Base-by-base conservation (phyloP, 768 basidiomycete genomes). In the Rhizopogon vulgaris region DNA sequence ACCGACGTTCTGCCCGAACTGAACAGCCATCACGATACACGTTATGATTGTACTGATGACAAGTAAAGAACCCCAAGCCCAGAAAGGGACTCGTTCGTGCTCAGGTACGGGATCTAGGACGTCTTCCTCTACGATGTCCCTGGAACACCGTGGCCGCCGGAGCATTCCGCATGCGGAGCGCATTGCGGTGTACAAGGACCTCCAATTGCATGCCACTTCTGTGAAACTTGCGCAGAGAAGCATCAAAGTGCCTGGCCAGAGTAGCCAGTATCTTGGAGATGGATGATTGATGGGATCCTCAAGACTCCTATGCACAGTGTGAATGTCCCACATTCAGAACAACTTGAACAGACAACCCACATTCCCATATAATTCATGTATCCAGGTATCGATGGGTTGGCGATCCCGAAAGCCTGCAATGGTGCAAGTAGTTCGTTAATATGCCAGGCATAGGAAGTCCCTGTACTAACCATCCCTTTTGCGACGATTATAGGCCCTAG, bases 221-320 rank as follows among this genome's bases (percentile, higher is more conserved):
- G 51, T 6, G 37, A 52, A 52, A 49, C 51, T 52, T 45, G 78
- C 78, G 66, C 78, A 80, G 53, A 80, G 52, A 59, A 82, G 69
- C 79, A 84, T 82, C 63, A 52, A 6, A 8, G 51, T 52, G 11
- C 51, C 51, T 3, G 51, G 51, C 51, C 51, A 52, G 24, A 52
- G n/a, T 24, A 82, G 68, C 80, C 80, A 82, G 63, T 80, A 81
- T 30, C 78, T 74, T 27, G 79, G 78, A 17, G 79, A 80, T 7
- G 79, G 78, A 0, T 53, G 47, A 10, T 63, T 65, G 52, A 71
- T 56, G 14, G 74, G 71, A 51, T 79, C 71, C 3, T 56, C 54
- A 69, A 78, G 77, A 3, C 74, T 74, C 60, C 51, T 52, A 27
- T 28, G 7, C 25, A 27, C 2, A 34, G 9, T 51, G 28, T 30